phyloP scores from a whole-genome alignment of 768 basidiomycete species.

The Leccinum incarnatum region DNA sequence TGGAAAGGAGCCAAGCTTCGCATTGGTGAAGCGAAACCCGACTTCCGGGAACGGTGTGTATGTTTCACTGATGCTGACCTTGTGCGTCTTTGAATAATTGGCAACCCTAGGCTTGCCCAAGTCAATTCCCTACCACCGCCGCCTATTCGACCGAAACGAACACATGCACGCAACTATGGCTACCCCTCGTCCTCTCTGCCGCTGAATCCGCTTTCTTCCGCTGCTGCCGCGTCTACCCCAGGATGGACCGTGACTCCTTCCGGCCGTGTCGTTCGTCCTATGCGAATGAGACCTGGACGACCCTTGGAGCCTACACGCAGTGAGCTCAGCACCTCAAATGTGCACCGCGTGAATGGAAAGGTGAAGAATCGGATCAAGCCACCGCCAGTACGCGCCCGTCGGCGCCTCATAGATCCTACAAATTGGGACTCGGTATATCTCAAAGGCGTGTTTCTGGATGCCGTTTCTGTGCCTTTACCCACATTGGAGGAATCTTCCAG shows the following conservation, averaged over 20 bases:
- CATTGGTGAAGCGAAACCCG: constrained; percentile 79
- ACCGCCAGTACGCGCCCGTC: constrained; percentile 57
- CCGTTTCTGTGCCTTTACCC: constrained; percentile 13
- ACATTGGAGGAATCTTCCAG: not conserved
- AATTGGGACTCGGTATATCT: constrained; percentile 69
- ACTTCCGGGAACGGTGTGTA: constrained; percentile 59
- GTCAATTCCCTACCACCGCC: constrained; percentile 15
- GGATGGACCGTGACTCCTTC: constrained; percentile 73
- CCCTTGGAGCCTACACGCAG: constrained; percentile 43
- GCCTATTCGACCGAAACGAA: constrained; percentile 42
- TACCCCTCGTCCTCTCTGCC: constrained; percentile 61
- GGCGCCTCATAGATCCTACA: constrained; percentile 68
- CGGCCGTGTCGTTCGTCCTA: constrained; percentile 60
- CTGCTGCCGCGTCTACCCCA: constrained; percentile 49
- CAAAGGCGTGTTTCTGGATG: constrained; percentile 65
- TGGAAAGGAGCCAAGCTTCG: constrained; percentile 89
- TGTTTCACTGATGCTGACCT: not conserved
- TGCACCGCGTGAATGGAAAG: constrained; percentile 18
- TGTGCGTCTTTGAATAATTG: not conserved
- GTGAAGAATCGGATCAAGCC: constrained; percentile 47
- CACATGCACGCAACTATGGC: constrained; percentile 36
- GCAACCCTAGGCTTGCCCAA: constrained; percentile 9
- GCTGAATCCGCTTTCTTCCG: constrained; percentile 57
- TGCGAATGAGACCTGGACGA: constrained; percentile 66
- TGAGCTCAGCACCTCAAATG: constrained; percentile 5